These are phyloP conservation scores for Ganoderma leucocontextum DNA, from an alignment of 1,284 basidiomycete species.

Conservation along the genomic window DNA sequence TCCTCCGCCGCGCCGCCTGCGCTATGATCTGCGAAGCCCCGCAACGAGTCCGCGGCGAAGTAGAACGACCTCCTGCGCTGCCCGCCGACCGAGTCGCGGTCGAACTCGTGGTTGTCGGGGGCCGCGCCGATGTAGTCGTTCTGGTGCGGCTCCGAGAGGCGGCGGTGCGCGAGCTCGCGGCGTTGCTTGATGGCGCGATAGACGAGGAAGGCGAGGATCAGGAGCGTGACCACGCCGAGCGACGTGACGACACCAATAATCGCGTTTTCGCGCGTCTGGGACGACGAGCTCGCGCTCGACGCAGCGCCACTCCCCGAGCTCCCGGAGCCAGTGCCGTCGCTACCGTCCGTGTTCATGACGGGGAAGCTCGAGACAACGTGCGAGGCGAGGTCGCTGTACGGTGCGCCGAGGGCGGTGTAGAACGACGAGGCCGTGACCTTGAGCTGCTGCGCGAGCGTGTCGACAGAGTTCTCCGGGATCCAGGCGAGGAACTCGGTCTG, in stretches of 20 bases:
- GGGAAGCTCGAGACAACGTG: slow-evolving; percentile 68
- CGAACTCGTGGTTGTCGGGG: slow-evolving; percentile 75
- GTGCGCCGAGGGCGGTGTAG: slow-evolving; percentile 54
- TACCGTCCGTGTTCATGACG: slow-evolving; percentile 47
- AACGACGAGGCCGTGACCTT: slow-evolving; percentile 62
- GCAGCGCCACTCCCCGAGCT: slow-evolving; percentile 24
- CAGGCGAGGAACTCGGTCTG: slow-evolving; percentile 69
- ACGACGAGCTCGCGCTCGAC: slow-evolving; percentile 29
- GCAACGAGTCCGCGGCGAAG: slow-evolving; percentile 81
- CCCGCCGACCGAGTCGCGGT: slow-evolving; percentile 76
- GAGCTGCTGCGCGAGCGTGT: slow-evolving; percentile 62
- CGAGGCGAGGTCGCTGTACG: slow-evolving; percentile 59
- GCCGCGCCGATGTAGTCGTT: slow-evolving; percentile 49
- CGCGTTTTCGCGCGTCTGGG: slow-evolving; percentile 67
- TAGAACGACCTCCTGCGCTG: slow-evolving; percentile 80
- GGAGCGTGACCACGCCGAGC: slow-evolving; percentile 73
- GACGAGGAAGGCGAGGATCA: slow-evolving; percentile 71
- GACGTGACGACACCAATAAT: slow-evolving; percentile 84
- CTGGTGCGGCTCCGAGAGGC: slow-evolving; percentile 59
- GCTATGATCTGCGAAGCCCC: slow-evolving; percentile 53
- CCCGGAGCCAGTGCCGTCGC: slow-evolving; percentile 41
- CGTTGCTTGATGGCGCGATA: slow-evolving; percentile 67
- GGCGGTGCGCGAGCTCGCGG: slow-evolving; percentile 66
- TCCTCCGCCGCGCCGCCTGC: slow-evolving; percentile 22
- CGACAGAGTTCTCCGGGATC: slow-evolving; percentile 58